These are phyloP conservation scores for Mortierella polycephala DNA, from an alignment of 371 early-diverging fungal species.

Conservation along the genomic window DNA sequence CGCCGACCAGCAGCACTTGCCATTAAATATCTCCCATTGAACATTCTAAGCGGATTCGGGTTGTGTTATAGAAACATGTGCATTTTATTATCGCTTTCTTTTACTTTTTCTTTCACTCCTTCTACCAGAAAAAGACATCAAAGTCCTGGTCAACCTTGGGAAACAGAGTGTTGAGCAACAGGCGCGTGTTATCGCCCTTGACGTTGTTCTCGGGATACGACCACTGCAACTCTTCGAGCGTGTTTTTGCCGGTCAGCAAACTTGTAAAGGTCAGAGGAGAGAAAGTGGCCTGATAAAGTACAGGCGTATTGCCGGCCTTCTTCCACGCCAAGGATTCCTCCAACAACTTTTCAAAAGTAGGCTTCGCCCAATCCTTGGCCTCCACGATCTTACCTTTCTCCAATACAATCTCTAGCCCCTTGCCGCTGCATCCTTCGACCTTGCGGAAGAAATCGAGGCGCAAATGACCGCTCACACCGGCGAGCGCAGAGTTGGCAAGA, in stretches of 20 bases:
- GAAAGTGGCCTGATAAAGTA: slow-evolving; percentile 7
- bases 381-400: slow-evolving; percentile 34
- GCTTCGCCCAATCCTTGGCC: slow-evolving; percentile 21
- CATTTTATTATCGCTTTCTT: background rate
- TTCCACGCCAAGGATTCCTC: slow-evolving; percentile 14
- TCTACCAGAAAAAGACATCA: slow-evolving; percentile 29
- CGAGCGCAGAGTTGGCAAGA: slow-evolving; percentile 17
- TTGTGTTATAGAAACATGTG: background rate
- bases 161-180: slow-evolving; percentile 34
- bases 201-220: slow-evolving; percentile 16
- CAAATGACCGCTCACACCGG: slow-evolving; percentile 14
- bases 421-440: slow-evolving; percentile 31
- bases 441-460: slow-evolving; percentile 33
- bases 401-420: slow-evolving; percentile 32
- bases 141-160: slow-evolving; percentile 27
- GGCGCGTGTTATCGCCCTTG: slow-evolving; percentile 1
- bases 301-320: slow-evolving; percentile 10
- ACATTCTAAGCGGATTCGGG: background rate
- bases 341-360: slow-evolving; percentile 5
- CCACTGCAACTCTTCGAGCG: slow-evolving; percentile 18
- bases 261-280: slow-evolving; percentile 23
- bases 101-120: background rate
- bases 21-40: too few relatives aligned
- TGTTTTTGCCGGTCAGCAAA: slow-evolving; percentile 10
- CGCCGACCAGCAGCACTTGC: background rate